Evolutionary conservation across 345 rosid genomes (phyloP), one percentile per base, ranked within the genome.

Genomic region (Syzygium oleosum): DNA sequence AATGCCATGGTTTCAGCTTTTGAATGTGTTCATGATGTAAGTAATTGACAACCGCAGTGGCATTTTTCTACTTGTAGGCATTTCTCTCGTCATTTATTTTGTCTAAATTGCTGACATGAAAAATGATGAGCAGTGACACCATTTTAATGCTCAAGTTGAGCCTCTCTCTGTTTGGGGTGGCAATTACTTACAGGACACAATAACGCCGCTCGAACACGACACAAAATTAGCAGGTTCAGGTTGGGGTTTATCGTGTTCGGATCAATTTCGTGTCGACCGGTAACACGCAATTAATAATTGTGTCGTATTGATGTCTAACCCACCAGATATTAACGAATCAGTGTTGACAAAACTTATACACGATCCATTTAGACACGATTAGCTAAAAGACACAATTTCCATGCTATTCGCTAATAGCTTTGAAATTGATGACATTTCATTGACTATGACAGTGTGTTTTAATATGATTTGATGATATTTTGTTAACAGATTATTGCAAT

Each of bases 1-100:
- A 49, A 86, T 41, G 94, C 93, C 61, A 93, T 91, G 93, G 88
- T 91, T 59, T 90, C 93, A 16, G 92, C 94, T 27, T 93, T 91
- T 22, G 93, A 91, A 91, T 90, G 92, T 38, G 93, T 91, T 49
- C 93, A 91, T 54, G 93, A 93, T 87, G 92, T 90, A 89, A 27
- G 38, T 59, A 51, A 11, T 61, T 19, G 17, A 12, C 38, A 65
- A 63, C 46, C 3, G 2, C 34, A 5, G 19, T 29, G 22, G 34
- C n/a, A n/a, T 11, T 87, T 46, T 41, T 43, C 10, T 14, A 56
- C 21, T 14, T 58, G 21, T 41, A 17, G 79, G 19, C 51, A 55
- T 27, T 31, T 22, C 12, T 78, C 27, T 29, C 25, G 31, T 53
- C 85, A 73, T 73, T 73, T 38, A 73, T 73, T 38, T 38, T 38